Evolutionary conservation across 495 filamentous ascomycete species (phyloP).

Genomic region (Daldinia bambusicola): DNA sequence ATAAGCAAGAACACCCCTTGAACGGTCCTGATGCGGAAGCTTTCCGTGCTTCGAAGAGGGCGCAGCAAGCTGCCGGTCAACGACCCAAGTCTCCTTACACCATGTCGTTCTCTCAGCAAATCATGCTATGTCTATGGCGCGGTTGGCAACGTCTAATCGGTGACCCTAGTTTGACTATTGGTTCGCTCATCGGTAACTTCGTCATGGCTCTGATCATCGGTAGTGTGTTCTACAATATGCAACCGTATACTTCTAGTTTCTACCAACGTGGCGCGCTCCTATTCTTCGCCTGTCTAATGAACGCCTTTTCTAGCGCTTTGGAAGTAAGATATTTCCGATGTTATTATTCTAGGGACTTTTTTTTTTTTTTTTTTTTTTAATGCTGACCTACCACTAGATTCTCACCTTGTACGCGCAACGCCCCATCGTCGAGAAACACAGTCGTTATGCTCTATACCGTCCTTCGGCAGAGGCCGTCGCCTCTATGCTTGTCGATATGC

Average conservation of each 20-base stretch:
- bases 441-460: conserved; percentile 90
- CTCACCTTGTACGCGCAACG: conserved; percentile 87
- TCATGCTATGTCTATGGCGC: conserved; percentile 77
- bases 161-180: conserved; percentile 77
- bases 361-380: not conserved
- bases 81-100: conserved; percentile 79
- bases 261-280: conserved; percentile 83
- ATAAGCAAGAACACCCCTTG: conserved; percentile 69
- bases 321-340: conserved; percentile 61
- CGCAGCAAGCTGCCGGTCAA: conserved; percentile 71
- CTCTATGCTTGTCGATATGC: conserved; percentile 83
- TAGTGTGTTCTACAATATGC: conserved; percentile 82
- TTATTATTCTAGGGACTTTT: not conserved
- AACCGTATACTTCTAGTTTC: conserved; percentile 71
- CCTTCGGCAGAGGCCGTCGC: conserved; percentile 87
- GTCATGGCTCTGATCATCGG: conserved; percentile 81
- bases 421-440: conserved; percentile 92
- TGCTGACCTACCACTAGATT: conserved; percentile 58
- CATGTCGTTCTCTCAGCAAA: conserved; percentile 75
- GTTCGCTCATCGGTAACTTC: conserved; percentile 76
- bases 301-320: conserved; percentile 80
- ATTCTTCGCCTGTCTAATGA: conserved; percentile 89
- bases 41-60: conserved; percentile 74
- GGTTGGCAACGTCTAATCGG: conserved; percentile 76
- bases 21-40: conserved; percentile 71